A percentile compares a stretch with the other conserved stretches of the same genome.
Conservation (phyloP, 2,329 filamentous ascomycete species). For the Fusarium transvaalense region DNA sequence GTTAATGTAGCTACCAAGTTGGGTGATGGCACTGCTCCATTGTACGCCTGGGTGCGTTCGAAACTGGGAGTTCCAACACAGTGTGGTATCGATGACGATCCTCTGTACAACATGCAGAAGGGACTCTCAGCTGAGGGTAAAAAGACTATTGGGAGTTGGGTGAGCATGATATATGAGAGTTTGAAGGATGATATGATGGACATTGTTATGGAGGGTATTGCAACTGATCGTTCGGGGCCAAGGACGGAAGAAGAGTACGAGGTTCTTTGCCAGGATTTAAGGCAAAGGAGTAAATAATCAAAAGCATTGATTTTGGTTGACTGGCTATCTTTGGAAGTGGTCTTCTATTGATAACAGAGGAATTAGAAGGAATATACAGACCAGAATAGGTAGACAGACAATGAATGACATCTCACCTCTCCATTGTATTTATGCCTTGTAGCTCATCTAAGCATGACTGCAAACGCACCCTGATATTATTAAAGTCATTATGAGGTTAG, state of each 20-base stretch:
- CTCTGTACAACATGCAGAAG: conserved; percentile 45
- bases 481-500: too few species aligned
- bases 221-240: conserved; percentile 32
- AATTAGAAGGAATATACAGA: too few species aligned
- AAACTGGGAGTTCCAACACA: conserved; percentile 48
- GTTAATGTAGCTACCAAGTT: conserved; percentile 47
- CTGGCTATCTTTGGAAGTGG: not conserved
- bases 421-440: not conserved
- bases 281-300: conserved; percentile 2
- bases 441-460: too few species aligned
- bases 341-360: too few species aligned
- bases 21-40: conserved; percentile 48
- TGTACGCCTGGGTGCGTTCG: conserved; percentile 51
- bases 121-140: conserved; percentile 42
- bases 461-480: too few species aligned
- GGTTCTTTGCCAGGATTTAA: conserved; percentile 39
- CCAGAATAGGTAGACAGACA: not conserved
- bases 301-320: not conserved
- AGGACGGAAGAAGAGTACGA: conserved; percentile 42
- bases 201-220: conserved; percentile 46
- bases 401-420: conserved; percentile 32
- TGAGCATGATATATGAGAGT: conserved; percentile 52
- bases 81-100: conserved; percentile 51
- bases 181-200: conserved; percentile 47
- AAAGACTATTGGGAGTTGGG: conserved; percentile 52